Conservation (phyloP, 495 filamentous ascomycete genomes). For the Podospora australis region DNA sequence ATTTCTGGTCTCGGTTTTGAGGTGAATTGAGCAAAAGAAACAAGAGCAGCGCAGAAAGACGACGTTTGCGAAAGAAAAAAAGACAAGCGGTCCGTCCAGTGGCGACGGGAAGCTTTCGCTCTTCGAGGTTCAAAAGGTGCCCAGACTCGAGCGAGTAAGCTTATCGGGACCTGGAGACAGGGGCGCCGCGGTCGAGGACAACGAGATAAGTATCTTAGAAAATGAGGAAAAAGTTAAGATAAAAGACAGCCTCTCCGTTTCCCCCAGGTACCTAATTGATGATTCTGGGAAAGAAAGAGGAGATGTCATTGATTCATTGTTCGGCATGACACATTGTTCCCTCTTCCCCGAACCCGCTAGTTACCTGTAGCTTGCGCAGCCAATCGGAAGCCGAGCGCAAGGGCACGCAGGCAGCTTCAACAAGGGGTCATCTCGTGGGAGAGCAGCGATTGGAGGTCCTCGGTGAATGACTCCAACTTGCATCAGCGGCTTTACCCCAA, state of each 20-base stretch:
- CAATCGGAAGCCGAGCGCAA: conserved; percentile 28
- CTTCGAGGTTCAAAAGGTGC: background rate
- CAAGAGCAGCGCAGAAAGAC: too few relatives aligned
- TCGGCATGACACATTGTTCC: conserved; percentile 25
- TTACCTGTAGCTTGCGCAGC: background rate
- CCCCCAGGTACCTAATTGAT: background rate
- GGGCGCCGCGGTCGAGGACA: background rate
- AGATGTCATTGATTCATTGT: conserved; percentile 11
- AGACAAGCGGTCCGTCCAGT: background rate
- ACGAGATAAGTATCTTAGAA: background rate
- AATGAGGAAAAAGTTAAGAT: background rate
- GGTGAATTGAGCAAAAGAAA: background rate
- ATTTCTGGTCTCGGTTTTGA: background rate
- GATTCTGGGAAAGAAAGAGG: background rate
- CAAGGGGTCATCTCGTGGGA: background rate
- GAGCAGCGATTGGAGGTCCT: too few relatives aligned
- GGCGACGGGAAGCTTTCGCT: background rate
- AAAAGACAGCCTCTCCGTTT: background rate
- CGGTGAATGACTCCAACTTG: conserved; percentile 1
- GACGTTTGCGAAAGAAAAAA: too few relatives aligned
- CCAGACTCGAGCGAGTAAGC: background rate
- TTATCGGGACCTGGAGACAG: background rate
- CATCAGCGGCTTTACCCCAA: background rate
- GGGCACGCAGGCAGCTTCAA: conserved; percentile 21
- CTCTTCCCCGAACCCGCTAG: background rate